phyloP scores from a whole-genome alignment of 371 early-diverging fungal species.

The Mucor ambiguus region DNA sequence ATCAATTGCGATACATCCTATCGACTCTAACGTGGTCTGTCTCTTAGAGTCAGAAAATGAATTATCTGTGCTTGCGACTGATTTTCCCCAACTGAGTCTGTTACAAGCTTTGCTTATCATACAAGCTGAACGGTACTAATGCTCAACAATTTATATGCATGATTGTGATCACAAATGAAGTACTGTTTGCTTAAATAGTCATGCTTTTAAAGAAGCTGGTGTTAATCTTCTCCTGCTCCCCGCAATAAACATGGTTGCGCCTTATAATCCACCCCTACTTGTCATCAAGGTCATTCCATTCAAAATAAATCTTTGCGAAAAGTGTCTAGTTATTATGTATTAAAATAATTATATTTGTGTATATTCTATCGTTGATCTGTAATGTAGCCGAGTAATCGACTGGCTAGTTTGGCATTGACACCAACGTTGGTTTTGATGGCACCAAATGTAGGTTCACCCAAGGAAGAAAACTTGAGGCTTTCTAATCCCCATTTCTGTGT shows the following conservation, averaged over 20 bases:
- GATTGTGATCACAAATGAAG: background rate
- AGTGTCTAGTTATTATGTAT: background rate
- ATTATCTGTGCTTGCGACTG: background rate
- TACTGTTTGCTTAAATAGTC: background rate
- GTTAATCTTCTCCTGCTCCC: no score
- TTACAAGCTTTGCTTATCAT: background rate
- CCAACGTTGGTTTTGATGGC: constrained; percentile 48
- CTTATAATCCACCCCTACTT: no score
- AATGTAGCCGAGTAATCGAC: constrained; percentile 60
- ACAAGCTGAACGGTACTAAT: background rate
- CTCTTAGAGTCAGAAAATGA: background rate
- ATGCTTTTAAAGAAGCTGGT: no score
- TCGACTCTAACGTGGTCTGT: no score
- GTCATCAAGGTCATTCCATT: no score
- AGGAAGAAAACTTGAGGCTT: constrained; percentile 54
- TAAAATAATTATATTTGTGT: background rate
- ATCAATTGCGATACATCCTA: no score
- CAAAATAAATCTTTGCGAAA: no score
- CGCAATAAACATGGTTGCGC: no score
- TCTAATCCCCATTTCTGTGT: constrained; percentile 59
- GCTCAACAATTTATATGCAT: background rate
- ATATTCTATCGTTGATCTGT: constrained; percentile 39
- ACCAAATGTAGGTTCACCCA: constrained; percentile 48
- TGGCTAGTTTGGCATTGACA: constrained; percentile 56
- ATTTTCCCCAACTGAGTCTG: background rate